Evolutionary conservation across 2,329 filamentous ascomycete genomes (phyloP), one percentile per base, ranked within the genome.

Genomic region (Ophiostoma sp.): DNA sequence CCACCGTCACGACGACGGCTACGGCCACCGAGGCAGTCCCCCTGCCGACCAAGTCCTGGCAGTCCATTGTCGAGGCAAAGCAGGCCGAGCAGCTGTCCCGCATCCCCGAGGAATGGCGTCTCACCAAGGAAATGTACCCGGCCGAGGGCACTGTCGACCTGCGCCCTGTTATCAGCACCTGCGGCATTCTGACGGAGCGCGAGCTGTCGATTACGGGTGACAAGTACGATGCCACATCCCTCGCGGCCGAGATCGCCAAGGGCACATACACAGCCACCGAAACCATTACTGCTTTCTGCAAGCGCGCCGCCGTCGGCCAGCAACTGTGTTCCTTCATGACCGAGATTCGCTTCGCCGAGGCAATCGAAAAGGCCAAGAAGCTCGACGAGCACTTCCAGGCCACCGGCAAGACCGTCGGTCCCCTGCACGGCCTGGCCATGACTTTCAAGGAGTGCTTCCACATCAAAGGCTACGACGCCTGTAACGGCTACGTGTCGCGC

Each of bases 341-440:
- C 0, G 83, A 84, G 77, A 78, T 84, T 19, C 79, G 83, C n/a
- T 81, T 82, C 0, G 76, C 78, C 36, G 73, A 76, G 72, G 80
- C 81, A 12, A 76, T 83, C 25, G 75, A 75, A 36, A 77, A 79
- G 4, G 81, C 82, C 1, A 69, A 75, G 63, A 77, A 77, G 68
- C 79, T 83, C 22, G 82, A 83, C 75, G 73, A 76, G 28, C 80
- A 81, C 70, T 77, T 81, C 19, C 69, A 73, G 39, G 74, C 76
- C 17, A 77, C 81, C 64, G 77, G 77, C 66, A 79, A 78, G 66
- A 78, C 81, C 1, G 66, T 82, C 8, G 82, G 82, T 0, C 80
- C 82, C 8, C 77, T 83, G 2, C 82, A 83, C 74, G 82, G 82
- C 22, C 78, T 90, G 2, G 87, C 87, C 0, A 74, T 75, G 64